A percentile compares a stretch with the other conserved stretches of the same genome.
These are phyloP conservation scores for Phylloporus sp. DNA, from an alignment of 1,284 basidiomycete species.

Conservation along the genomic window DNA sequence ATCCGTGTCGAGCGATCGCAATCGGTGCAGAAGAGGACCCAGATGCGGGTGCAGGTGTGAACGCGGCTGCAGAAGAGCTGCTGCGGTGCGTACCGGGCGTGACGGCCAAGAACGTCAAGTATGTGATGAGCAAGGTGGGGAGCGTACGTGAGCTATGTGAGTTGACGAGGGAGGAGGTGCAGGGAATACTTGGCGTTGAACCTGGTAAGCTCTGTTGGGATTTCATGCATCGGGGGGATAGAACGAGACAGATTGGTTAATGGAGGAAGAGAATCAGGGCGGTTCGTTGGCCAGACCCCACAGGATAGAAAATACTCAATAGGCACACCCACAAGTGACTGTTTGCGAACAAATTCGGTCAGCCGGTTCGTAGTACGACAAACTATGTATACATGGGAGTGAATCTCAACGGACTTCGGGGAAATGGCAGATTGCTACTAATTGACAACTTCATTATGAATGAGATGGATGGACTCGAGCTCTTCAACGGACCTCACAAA, in stretches of 20 bases:
- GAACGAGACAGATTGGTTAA: slow-evolving; percentile 9
- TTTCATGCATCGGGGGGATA: slow-evolving; percentile 82
- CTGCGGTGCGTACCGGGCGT: slow-evolving; percentile 81
- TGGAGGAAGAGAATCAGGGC: no score
- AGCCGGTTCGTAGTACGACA: no score
- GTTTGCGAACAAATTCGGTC: no score
- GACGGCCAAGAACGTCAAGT: slow-evolving; percentile 84
- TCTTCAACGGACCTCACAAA: no score
- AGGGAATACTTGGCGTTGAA: slow-evolving; percentile 83
- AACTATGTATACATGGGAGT: no score
- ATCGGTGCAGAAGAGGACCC: slow-evolving; percentile 83
- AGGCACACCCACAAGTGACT: no score
- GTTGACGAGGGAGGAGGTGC: slow-evolving; percentile 68
- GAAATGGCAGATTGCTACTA: no score
- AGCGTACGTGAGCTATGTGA: slow-evolving; percentile 83
- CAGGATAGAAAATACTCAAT: no score
- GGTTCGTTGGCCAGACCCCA: no score
- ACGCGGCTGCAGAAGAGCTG: slow-evolving; percentile 79
- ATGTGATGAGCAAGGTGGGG: slow-evolving; percentile 83
- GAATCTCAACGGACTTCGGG: no score
- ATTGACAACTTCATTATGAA: no score
- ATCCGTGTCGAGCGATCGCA: slow-evolving; percentile 75
- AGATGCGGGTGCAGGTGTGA: slow-evolving; percentile 70
- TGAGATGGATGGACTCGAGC: no score
- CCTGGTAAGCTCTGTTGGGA: slow-evolving; percentile 82